phyloP scores from a whole-genome alignment of 148 eudicot species.

The Pouteria glomerata region DNA sequence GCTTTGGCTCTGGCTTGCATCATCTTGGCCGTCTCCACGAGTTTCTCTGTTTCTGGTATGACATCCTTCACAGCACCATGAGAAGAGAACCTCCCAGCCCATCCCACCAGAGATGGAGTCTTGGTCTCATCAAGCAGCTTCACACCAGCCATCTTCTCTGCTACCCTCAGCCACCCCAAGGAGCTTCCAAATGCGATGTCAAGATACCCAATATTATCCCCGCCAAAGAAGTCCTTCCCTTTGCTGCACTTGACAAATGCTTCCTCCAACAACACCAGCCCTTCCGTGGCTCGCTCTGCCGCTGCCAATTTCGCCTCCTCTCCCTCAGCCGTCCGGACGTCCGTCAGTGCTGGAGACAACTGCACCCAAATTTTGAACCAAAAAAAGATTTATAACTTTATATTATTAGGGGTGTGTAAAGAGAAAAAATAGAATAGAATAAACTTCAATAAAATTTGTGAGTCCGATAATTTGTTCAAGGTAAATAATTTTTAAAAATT shows the following conservation, averaged over 20 bases:
- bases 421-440: no score
- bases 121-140: constrained; percentile 21
- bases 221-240: constrained; percentile 27
- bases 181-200: constrained; percentile 34
- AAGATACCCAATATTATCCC: constrained; percentile 25
- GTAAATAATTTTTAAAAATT: no score
- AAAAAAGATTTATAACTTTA: no score
- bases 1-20: background rate
- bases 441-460: no score
- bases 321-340: background rate
- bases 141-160: background rate
- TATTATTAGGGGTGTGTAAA: no score
- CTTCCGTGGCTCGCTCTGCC: constrained; percentile 12
- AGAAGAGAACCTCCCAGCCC: constrained; percentile 30
- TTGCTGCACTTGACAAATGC: constrained; percentile 27
- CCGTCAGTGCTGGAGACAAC: constrained; percentile 5
- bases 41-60: constrained; percentile 18
- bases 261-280: constrained; percentile 14
- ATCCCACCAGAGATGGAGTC: constrained; percentile 21
- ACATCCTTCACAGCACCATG: constrained; percentile 28
- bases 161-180: constrained; percentile 24
- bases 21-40: constrained; percentile 9
- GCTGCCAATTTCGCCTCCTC: constrained; percentile 5
- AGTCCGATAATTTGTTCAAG: no score
- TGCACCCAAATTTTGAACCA: no score